These are phyloP conservation scores for Bryoerythrophyllum caledonicum DNA, from an alignment of 225 moss, liverwort and hornwort species.

Conservation along the genomic window DNA sequence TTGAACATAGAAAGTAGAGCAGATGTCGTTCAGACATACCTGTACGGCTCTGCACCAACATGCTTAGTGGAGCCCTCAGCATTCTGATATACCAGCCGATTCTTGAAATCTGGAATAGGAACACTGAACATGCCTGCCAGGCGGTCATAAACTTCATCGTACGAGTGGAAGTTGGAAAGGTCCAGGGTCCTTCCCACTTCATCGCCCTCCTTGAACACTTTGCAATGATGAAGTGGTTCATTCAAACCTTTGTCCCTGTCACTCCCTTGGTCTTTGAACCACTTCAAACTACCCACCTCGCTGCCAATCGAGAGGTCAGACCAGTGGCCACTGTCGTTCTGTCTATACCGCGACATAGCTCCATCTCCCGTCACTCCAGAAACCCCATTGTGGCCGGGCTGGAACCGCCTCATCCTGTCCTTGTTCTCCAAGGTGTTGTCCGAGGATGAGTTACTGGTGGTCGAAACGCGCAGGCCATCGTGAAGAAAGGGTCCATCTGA, in stretches of 20 bases:
- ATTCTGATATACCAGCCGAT: conserved; percentile 75
- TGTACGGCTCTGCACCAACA: conserved; percentile 88
- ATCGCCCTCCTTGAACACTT: conserved; percentile 90
- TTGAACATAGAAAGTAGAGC: background rate
- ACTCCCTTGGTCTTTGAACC: conserved; percentile 52
- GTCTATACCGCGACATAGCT: conserved; percentile 43
- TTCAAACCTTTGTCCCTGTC: conserved; percentile 49
- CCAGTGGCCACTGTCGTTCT: conserved; percentile 49
- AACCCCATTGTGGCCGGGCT: conserved; percentile 25
- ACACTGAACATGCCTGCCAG: conserved; percentile 90
- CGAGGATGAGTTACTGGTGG: conserved; percentile 63
- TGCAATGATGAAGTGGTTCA: conserved; percentile 80
- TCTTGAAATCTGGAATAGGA: conserved; percentile 57
- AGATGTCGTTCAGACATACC: conserved; percentile 36
- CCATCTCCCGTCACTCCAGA: conserved; percentile 37
- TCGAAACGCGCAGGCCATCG: conserved; percentile 60
- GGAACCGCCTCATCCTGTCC: conserved; percentile 54
- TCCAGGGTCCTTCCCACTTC: conserved; percentile 95
- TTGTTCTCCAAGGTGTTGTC: conserved; percentile 60
- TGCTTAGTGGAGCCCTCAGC: conserved; percentile 59
- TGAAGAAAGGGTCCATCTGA: conserved; percentile 69
- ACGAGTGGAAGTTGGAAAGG: conserved; percentile 69
- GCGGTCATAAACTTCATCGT: conserved; percentile 81
- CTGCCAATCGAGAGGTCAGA: conserved; percentile 52
- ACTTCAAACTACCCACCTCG: conserved; percentile 54